Evolutionary conservation across 2,329 filamentous ascomycete species (phyloP).

Genomic region (Aspergillus sp.): DNA sequence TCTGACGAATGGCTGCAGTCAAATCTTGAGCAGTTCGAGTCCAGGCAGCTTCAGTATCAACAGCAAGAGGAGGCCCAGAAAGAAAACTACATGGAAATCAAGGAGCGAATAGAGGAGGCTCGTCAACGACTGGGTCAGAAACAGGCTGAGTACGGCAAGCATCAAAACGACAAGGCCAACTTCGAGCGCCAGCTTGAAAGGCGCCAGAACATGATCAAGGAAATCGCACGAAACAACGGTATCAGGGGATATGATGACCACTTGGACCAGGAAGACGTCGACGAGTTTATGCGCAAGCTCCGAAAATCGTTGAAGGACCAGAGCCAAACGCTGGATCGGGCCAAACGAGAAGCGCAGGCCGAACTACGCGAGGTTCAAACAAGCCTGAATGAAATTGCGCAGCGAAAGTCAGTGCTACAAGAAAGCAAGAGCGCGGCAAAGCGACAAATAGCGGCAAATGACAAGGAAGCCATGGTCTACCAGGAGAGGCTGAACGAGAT

Average conservation of each 20-base stretch:
- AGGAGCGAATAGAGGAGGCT: conserved; percentile 38
- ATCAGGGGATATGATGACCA: conserved; percentile 79
- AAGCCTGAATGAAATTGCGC: conserved; percentile 62
- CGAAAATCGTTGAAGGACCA: conserved; percentile 68
- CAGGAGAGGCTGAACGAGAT: conserved; percentile 65
- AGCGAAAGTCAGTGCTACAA: conserved; percentile 59
- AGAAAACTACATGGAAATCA: conserved; percentile 57
- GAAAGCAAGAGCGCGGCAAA: conserved; percentile 67
- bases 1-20: conserved; percentile 65
- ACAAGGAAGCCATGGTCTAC: conserved; percentile 56
- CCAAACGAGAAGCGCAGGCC: conserved; percentile 62
- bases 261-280: conserved; percentile 62
- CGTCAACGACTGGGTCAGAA: conserved; percentile 34
- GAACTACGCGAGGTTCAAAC: conserved; percentile 66
- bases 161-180: conserved; percentile 76
- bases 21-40: conserved; percentile 67
- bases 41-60: conserved; percentile 57
- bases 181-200: conserved; percentile 70
- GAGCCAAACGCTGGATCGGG: conserved; percentile 63
- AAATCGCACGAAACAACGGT: conserved; percentile 64
- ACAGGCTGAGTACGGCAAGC: conserved; percentile 52
- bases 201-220: conserved; percentile 65
- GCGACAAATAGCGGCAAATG: conserved; percentile 63
- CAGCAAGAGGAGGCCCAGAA: conserved; percentile 55
- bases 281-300: conserved; percentile 68